Conservation (phyloP, 1,284 basidiomycete genomes). For the Ceratobasidium sp. region DNA sequence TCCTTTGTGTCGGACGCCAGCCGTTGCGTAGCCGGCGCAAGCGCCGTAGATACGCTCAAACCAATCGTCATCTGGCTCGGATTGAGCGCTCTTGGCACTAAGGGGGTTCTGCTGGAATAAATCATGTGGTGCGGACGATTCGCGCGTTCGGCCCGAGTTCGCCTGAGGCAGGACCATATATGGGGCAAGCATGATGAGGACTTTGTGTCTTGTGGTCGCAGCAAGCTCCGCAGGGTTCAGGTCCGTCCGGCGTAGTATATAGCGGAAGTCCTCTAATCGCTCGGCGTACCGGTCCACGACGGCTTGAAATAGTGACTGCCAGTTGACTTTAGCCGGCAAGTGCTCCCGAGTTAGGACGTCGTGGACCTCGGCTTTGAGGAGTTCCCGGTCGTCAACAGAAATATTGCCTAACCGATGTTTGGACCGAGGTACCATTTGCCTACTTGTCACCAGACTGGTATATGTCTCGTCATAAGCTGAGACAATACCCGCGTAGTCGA, state of each 20-base stretch:
- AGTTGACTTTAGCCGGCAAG: conserved; percentile 59
- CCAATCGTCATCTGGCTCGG: conserved; percentile 21
- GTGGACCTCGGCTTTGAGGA: conserved; percentile 51
- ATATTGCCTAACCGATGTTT: conserved; percentile 56
- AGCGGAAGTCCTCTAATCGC: conserved; percentile 60
- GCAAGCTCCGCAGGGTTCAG: conserved; percentile 43
- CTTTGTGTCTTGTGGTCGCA: conserved; percentile 52
- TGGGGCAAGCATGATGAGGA: conserved; percentile 58
- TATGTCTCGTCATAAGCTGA: conserved; percentile 62
- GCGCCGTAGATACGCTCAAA: background rate
- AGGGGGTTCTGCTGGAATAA: background rate
- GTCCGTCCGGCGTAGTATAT: conserved; percentile 56
- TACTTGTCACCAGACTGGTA: conserved; percentile 56
- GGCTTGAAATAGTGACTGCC: conserved; percentile 60
- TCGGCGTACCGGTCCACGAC: conserved; percentile 61
- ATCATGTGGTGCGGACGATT: background rate
- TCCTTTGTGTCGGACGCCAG: background rate
- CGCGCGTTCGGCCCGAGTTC: background rate
- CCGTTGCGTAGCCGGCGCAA: conserved; percentile 24
- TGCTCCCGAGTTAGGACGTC: conserved; percentile 50
- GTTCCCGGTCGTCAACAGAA: conserved; percentile 50
- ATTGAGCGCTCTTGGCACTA: background rate
- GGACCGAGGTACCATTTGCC: conserved; percentile 55
- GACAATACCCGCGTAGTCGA: conserved; percentile 60
- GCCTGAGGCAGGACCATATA: conserved; percentile 55